Percentiles rank a stretch among this genome's conserved stretches.
Evolutionary conservation across 202 grass and related monocot species (phyloP).

Genomic region (Bolboschoenoplectus hybrid): DNA sequence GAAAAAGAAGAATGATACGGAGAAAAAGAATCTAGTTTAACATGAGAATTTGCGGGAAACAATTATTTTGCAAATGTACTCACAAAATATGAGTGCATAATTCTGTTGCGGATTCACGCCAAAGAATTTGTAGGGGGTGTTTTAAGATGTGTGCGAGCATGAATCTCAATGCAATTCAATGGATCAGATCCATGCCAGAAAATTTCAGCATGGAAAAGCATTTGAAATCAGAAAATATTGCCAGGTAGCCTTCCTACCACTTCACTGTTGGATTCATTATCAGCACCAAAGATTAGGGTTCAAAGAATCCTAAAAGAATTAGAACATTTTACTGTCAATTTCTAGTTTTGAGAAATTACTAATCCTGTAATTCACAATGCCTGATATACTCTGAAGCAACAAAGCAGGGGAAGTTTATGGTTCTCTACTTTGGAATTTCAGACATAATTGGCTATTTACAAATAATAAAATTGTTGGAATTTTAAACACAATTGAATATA

Average conservation of each 20-base stretch:
- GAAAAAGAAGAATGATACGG: neutral
- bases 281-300: neutral
- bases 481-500: neutral
- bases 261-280: neutral
- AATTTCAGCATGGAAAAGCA: neutral
- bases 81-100: neutral
- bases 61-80: neutral
- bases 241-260: neutral
- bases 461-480: conserved; percentile 8
- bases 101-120: too few relatives aligned
- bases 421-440: neutral
- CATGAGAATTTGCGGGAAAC: neutral
- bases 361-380: neutral
- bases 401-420: neutral
- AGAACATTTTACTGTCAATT: neutral
- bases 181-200: neutral
- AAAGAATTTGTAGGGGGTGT: too few relatives aligned
- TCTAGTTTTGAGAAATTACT: neutral
- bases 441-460: neutral
- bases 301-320: neutral
- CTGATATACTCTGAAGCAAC: neutral
- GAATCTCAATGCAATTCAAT: neutral
- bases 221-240: neutral
- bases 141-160: too few relatives aligned
- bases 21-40: neutral